Evolutionary conservation across 2,329 filamentous ascomycete genomes (phyloP), one percentile per base, ranked within the genome.

Genomic region (Monilinia laxa): DNA sequence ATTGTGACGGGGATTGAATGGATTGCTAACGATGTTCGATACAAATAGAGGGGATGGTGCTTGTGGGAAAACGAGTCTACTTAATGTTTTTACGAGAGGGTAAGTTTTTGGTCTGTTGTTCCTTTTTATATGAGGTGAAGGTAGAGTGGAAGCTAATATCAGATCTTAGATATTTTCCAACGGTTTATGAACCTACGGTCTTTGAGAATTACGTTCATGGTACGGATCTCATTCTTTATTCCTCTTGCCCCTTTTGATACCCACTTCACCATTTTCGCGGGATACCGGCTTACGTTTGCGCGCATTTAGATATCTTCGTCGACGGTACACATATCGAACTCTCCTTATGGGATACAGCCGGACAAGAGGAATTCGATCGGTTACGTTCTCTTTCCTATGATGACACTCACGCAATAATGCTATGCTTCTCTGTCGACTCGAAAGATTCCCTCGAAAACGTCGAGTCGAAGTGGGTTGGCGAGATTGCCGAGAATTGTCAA

Each of bases 161-260:
- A 9, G 42, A 47, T 38, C 20, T 23, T 54, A 94, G 92, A 71
- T 97, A 97, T 80, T 99, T 99, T 79, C 94, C 94, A 62, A 97
- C 94, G 67, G 94, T 98, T 76, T 98, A 98, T 82, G 93, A 98
- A 80, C 95, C 95, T 65, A 99, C 94, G 47, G 94, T 97, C 71
- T 97, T 97, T 80, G 94, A 99, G 79, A 99, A 99, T 81, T 99
- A 98, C 80, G 94, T 99, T 70, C 94, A 99, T 78, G 93, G 92
- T 96, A 85, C 77, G 84, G 47, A 16, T n/a, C n/a, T 45, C 9
- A 49, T n/a, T 45, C 7, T 18, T 11, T 18, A 38, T 28, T 4
- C 10, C 2, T 20, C 3, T 20, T 20, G 9, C 23, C 38, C 23
- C 25, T 53, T 35, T 23, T 16, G n/a, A 10, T 38, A 38, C 40